Evolutionary conservation across 495 filamentous ascomycete genomes (phyloP).

Genomic region (Tuber melanosporum): DNA sequence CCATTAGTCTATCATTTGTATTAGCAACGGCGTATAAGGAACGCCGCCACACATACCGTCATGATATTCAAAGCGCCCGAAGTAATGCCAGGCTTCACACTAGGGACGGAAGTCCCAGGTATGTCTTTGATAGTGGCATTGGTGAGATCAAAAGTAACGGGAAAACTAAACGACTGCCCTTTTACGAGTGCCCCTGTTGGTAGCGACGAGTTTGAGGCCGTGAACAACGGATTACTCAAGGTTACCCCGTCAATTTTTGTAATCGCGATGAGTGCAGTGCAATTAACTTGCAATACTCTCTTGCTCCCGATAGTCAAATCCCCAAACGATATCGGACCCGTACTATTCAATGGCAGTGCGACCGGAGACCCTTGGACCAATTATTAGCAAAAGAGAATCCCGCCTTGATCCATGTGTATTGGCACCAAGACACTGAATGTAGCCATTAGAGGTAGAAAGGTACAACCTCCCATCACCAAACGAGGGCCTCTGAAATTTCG

Average conservation of each 20-base stretch:
- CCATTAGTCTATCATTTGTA: conserved; percentile 35
- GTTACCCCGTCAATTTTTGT: conserved; percentile 40
- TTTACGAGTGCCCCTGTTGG: conserved; percentile 39
- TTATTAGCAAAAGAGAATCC: not conserved
- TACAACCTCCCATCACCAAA: conserved; percentile 50
- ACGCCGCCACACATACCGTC: conserved; percentile 5
- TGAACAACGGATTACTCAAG: conserved; percentile 37
- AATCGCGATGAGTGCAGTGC: conserved; percentile 43
- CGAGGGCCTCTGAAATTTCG: conserved; percentile 49
- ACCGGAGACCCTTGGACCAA: conserved; percentile 47
- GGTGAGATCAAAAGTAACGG: conserved; percentile 45
- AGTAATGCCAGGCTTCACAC: conserved; percentile 16
- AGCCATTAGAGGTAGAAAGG: conserved; percentile 43
- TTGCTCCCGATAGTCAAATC: conserved; percentile 41
- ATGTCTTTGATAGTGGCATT: conserved; percentile 42
- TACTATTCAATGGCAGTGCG: conserved; percentile 44
- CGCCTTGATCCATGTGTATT: not conserved
- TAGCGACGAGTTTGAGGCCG: conserved; percentile 41
- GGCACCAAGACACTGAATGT: conserved; percentile 32
- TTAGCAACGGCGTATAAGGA: not conserved
- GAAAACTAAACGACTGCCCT: conserved; percentile 43
- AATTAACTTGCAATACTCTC: conserved; percentile 40
- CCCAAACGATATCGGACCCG: conserved; percentile 47
- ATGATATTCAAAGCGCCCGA: conserved; percentile 13
- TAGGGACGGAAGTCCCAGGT: conserved; percentile 33